Evolutionary conservation across 1,139 yeast genomes (phyloP).

Genomic region (Suhomyces bolitotheri): DNA sequence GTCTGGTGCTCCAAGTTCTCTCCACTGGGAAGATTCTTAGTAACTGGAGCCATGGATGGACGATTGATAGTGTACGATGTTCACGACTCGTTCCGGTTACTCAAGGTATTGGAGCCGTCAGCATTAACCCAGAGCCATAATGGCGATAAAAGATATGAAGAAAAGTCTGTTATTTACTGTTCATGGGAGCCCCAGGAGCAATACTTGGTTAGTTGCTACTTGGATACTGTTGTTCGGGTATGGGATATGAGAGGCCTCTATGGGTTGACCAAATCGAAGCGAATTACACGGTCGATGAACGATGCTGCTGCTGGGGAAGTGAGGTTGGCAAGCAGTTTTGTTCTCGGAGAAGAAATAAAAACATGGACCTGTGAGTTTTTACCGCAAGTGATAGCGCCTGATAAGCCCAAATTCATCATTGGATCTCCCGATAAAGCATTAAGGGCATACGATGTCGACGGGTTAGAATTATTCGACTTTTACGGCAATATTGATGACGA

Average conservation of each 20-base stretch:
- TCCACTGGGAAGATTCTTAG: conserved; percentile 72
- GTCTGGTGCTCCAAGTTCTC: conserved; percentile 85
- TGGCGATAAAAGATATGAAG: conserved; percentile 23
- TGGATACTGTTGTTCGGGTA: conserved; percentile 63
- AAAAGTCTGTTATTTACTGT: conserved; percentile 60
- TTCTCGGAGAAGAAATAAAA: conserved; percentile 42
- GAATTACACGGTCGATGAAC: conserved; percentile 30
- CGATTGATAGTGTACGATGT: conserved; percentile 69
- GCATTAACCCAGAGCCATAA: conserved; percentile 32
- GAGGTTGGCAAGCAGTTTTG: conserved; percentile 36
- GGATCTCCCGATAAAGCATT: conserved; percentile 81
- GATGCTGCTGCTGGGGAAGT: conserved; percentile 9
- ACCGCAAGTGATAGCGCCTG: conserved; percentile 34
- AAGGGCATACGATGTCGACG: conserved; percentile 56
- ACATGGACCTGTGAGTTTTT: conserved; percentile 77
- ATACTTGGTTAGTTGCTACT: conserved; percentile 66
- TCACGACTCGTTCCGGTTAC: conserved; percentile 48
- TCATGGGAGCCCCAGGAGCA: conserved; percentile 74
- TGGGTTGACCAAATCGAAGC: conserved; percentile 25
- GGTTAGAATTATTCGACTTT: conserved; percentile 45
- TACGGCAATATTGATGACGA: conserved; percentile 38
- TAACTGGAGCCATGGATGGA: conserved; percentile 74
- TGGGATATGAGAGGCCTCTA: conserved; percentile 56
- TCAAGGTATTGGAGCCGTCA: conserved; percentile 37
- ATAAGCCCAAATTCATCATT: conserved; percentile 54